phyloP scores from a whole-genome alignment of 108 stramenopile species.

The Nannochloropsis gaditana region DNA sequence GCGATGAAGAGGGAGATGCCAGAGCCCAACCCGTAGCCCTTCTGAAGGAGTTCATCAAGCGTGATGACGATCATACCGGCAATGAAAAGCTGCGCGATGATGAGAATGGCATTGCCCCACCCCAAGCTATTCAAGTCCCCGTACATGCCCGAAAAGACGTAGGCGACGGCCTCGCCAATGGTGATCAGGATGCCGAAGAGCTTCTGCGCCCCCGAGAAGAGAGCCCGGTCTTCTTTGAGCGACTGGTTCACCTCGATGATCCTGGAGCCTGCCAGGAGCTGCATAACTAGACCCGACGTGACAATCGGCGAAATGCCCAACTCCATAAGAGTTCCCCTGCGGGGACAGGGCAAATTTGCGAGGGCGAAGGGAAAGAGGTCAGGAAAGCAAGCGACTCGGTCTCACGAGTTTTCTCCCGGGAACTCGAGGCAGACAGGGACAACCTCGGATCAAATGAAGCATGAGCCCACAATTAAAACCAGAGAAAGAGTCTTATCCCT shows the following conservation, averaged over 20 bases:
- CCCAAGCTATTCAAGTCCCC: constrained; percentile 90
- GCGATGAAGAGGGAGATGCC: constrained; percentile 99
- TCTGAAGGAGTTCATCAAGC: constrained; percentile 97
- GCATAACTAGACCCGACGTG: constrained; percentile 53
- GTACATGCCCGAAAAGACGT: constrained; percentile 97
- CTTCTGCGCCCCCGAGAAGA: constrained; percentile 97
- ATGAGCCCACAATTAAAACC: too few species aligned
- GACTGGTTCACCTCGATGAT: constrained; percentile 98
- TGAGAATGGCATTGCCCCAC: constrained; percentile 91
- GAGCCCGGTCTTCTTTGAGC: constrained; percentile 94
- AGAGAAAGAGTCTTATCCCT: too few species aligned
- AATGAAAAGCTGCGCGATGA: constrained; percentile 94
- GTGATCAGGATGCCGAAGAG: constrained; percentile 98
- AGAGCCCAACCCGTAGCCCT: constrained; percentile 96
- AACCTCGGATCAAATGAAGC: too few species aligned
- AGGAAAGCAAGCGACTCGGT: neutral
- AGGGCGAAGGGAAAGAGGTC: neutral
- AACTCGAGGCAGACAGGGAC: too few species aligned
- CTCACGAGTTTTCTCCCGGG: neutral
- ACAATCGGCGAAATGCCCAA: constrained; percentile 88
- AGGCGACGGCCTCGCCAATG: constrained; percentile 96
- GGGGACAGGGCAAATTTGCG: neutral
- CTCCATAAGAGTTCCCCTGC: constrained; percentile 94
- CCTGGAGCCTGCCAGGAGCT: constrained; percentile 65
- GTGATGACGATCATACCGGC: constrained; percentile 96